Evolutionary conservation across 257 asterid species (phyloP).

Genomic region (Salvia miltiorrhiza): DNA sequence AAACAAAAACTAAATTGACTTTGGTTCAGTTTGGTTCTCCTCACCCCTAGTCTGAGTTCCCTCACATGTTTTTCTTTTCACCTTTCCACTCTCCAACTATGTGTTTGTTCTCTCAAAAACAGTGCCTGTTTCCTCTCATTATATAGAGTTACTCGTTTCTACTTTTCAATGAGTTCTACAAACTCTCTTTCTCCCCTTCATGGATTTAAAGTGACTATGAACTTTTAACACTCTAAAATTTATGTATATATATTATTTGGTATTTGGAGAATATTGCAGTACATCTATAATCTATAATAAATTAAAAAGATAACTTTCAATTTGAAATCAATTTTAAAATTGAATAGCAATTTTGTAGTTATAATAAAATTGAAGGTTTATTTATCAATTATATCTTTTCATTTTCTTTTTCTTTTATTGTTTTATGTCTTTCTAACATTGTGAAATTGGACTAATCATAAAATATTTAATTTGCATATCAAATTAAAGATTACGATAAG

Average conservation of each 20-base stretch:
- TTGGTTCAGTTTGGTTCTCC: not conserved
- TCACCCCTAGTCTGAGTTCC: not conserved
- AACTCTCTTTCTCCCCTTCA: not conserved
- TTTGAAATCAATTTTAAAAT: no score
- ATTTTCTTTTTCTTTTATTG: no score
- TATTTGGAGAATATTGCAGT: not conserved
- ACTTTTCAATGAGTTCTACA: not conserved
- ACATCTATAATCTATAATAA: no score
- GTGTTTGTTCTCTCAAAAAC: not conserved
- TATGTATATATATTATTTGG: not conserved
- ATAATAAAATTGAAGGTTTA: no score
- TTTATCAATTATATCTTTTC: no score
- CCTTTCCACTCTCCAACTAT: not conserved
- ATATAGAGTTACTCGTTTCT: not conserved
- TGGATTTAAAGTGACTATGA: not conserved
- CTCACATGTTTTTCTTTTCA: not conserved
- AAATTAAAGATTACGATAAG: no score
- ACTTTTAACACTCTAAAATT: not conserved
- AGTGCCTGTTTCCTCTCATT: not conserved
- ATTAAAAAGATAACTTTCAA: no score
- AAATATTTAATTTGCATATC: no score
- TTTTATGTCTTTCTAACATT: no score
- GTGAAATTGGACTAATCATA: no score
- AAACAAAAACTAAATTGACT: not conserved
- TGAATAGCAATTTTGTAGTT: no score